These are phyloP conservation scores for Sphaerulina populicola DNA, from an alignment of 2,329 filamentous ascomycete genomes.

Conservation along the genomic window DNA sequence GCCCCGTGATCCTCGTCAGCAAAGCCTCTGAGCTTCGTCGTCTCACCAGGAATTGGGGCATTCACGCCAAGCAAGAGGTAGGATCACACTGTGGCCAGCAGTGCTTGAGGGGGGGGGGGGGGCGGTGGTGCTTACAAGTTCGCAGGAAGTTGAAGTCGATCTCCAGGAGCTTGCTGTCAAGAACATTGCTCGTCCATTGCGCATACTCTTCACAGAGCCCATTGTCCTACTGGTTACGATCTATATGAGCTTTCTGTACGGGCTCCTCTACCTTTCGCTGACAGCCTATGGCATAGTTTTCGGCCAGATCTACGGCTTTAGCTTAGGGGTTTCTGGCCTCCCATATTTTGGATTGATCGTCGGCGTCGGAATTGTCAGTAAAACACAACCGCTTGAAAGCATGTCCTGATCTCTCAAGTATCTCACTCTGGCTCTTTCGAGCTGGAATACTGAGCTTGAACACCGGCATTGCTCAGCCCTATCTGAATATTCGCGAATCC, in stretches of 20 bases:
- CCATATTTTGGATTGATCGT: constrained; percentile 69
- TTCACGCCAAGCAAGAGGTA: constrained; percentile 44
- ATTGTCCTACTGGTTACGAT: constrained; percentile 43
- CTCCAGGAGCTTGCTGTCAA: constrained; percentile 31
- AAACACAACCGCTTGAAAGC: no score
- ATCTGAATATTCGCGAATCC: no score
- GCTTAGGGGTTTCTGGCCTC: constrained; percentile 60
- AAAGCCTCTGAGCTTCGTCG: constrained; percentile 36
- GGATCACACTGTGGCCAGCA: no score
- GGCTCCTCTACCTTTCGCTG: constrained; percentile 61
- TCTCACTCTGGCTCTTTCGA: no score
- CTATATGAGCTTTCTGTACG: constrained; percentile 35
- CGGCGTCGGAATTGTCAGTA: constrained; percentile 19
- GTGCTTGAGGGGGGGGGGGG: no score
- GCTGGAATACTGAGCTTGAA: no score
- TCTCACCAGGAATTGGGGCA: constrained; percentile 33
- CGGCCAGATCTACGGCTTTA: constrained; percentile 60
- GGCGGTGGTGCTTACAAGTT: no score
- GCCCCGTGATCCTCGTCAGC: constrained; percentile 34
- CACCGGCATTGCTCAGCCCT: no score
- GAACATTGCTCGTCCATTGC: constrained; percentile 36
- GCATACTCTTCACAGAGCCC: constrained; percentile 44
- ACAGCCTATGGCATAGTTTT: constrained; percentile 80
- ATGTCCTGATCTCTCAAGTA: no score
- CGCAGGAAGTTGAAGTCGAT: constrained; percentile 32